Evolutionary conservation across 2,329 filamentous ascomycete genomes (phyloP).

Genomic region (Nectriaceae sp.): DNA sequence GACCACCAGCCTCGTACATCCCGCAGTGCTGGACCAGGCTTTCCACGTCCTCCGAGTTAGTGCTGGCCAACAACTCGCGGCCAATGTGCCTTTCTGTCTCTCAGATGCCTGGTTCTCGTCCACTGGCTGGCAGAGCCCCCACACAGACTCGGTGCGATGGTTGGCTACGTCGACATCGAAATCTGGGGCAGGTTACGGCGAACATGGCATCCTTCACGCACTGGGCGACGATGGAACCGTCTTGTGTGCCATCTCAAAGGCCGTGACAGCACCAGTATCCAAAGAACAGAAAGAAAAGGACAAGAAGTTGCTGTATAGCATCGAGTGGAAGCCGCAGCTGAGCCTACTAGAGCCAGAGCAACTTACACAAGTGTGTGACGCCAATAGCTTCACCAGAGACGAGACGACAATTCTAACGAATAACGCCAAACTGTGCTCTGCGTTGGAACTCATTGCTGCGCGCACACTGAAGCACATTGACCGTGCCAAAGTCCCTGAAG

Average conservation of each 20-base stretch:
- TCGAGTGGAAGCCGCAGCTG: conserved; percentile 42
- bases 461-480: conserved; percentile 14
- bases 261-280: conserved; percentile 26
- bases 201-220: conserved; percentile 31
- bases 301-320: conserved; percentile 34
- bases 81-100: conserved; percentile 33
- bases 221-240: conserved; percentile 31
- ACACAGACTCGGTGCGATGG: conserved; percentile 28
- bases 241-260: conserved; percentile 29
- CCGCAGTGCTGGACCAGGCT: conserved; percentile 37
- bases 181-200: conserved; percentile 12
- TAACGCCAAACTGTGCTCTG: conserved; percentile 1
- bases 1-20: conserved; percentile 32
- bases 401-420: conserved; percentile 14
- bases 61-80: conserved; percentile 9
- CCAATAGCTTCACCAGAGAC: conserved; percentile 20
- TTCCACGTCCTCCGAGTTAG: conserved; percentile 34
- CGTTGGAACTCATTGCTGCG: conserved; percentile 3
- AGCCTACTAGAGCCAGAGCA: conserved; percentile 34
- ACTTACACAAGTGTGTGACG: conserved; percentile 24
- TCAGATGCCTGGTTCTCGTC: conserved; percentile 35
- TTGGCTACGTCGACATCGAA: conserved; percentile 17
- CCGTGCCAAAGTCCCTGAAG: conserved; percentile 10
- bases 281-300: conserved; percentile 5
- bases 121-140: conserved; percentile 32